A percentile compares a stretch with the other conserved stretches of the same genome.
Conservation (phyloP, 441 rosid species). For the Codiaeum variegatum region DNA sequence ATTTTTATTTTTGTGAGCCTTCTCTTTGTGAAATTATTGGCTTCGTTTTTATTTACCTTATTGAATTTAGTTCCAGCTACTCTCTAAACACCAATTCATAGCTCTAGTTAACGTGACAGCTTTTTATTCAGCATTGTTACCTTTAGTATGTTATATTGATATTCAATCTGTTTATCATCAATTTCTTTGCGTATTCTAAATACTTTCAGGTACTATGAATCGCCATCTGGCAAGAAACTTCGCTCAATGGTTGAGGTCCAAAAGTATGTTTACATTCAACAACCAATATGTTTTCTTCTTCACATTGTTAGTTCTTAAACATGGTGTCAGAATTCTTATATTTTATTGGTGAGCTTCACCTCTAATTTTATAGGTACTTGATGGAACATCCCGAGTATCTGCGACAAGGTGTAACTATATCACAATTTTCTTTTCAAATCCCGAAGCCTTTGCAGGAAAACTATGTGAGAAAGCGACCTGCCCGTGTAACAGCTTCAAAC, state of each 20-base stretch:
- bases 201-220: slow-evolving; percentile 67
- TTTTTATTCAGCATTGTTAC: too few species aligned
- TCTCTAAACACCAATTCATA: not conserved
- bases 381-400: slow-evolving; percentile 58
- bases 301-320: not conserved
- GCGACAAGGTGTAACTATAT: slow-evolving; percentile 46
- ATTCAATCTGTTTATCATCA: not conserved
- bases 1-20: not conserved
- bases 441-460: slow-evolving; percentile 76
- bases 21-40: too few species aligned
- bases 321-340: not conserved
- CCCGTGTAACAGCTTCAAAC: slow-evolving; percentile 33
- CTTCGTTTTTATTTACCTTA: not conserved
- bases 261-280: slow-evolving; percentile 44
- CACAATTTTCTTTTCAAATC: slow-evolving; percentile 80
- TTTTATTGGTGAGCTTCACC: not conserved
- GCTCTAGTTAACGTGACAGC: not conserved
- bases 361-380: slow-evolving; percentile 51
- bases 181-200: slow-evolving; percentile 1
- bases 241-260: slow-evolving; percentile 82
- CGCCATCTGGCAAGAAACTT: slow-evolving; percentile 88
- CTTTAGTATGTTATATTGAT: not conserved
- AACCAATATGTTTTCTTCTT: not conserved
- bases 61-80: not conserved
- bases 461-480: slow-evolving; percentile 73